Conservation (phyloP, 805 yeast species). For the Barnettozyma californica region DNA sequence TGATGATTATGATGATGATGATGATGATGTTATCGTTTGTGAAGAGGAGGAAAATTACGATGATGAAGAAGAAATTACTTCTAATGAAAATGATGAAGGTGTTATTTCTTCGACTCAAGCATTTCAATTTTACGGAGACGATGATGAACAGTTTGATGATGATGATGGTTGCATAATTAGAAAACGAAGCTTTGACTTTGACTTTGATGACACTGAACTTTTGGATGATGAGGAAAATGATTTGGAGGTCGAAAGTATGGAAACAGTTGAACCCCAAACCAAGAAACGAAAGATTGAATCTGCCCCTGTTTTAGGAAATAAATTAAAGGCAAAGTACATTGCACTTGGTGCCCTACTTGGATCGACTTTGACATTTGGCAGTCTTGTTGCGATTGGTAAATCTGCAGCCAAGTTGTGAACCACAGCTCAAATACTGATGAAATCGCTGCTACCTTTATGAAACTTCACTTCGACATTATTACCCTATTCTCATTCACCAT, state of each 20-base stretch:
- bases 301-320: neutral
- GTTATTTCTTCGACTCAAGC: neutral
- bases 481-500: neutral
- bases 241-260: neutral
- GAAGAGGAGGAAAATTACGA: neutral
- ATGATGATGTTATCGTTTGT: too few relatives aligned
- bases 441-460: neutral
- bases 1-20: neutral
- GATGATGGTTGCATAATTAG: slow-evolving; percentile 5
- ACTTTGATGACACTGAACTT: neutral
- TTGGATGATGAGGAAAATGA: neutral
- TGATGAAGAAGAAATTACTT: neutral
- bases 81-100: neutral
- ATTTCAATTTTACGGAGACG: neutral
- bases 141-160: slow-evolving; percentile 4
- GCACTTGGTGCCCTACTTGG: slow-evolving; percentile 11
- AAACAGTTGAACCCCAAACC: neutral
- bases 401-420: neutral
- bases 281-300: neutral
- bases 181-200: slow-evolving; percentile 1
- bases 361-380: slow-evolving; percentile 11
- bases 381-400: slow-evolving; percentile 9
- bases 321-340: slow-evolving; percentile 4
- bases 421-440: neutral
- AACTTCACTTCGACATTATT: neutral